These are phyloP conservation scores for Phlebopus sp. DNA, from an alignment of 1,284 basidiomycete genomes.

Conservation along the genomic window DNA sequence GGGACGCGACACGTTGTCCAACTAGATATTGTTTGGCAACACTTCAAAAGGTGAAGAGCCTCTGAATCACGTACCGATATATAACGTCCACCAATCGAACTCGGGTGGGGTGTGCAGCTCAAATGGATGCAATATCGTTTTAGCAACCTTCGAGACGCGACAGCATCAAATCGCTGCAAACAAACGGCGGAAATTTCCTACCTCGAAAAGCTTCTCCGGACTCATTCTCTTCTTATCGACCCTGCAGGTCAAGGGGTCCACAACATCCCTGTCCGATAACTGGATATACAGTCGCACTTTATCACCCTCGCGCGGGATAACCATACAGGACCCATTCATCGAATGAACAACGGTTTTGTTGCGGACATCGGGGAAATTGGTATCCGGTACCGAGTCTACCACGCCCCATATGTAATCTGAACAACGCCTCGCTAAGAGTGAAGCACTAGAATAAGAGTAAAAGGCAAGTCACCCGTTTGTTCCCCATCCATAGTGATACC, in stretches of 20 bases:
- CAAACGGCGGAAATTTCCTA: constrained; percentile 21
- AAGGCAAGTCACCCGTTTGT: constrained; percentile 43
- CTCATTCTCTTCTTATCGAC: constrained; percentile 61
- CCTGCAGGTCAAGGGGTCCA: constrained; percentile 50
- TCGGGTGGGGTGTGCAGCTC: constrained; percentile 52
- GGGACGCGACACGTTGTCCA: constrained; percentile 74
- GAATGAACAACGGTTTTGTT: constrained; percentile 63
- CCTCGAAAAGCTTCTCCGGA: constrained; percentile 61
- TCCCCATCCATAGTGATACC: constrained; percentile 76
- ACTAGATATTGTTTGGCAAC: constrained; percentile 35
- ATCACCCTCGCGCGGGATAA: constrained; percentile 76
- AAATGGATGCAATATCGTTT: constrained; percentile 69
- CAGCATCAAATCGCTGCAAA: neutral
- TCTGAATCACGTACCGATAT: constrained; percentile 49
- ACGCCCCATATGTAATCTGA: constrained; percentile 78
- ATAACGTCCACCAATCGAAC: constrained; percentile 82
- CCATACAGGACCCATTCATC: constrained; percentile 61
- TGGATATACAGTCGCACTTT: constrained; percentile 77
- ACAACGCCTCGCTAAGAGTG: neutral
- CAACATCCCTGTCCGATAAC: constrained; percentile 49
- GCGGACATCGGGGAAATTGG: constrained; percentile 82
- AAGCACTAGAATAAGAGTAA: neutral
- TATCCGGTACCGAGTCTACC: constrained; percentile 65
- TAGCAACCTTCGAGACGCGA: constrained; percentile 45
- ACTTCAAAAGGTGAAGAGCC: neutral